Conservation (phyloP, 306 rosid genomes). For the Delonix regia region DNA sequence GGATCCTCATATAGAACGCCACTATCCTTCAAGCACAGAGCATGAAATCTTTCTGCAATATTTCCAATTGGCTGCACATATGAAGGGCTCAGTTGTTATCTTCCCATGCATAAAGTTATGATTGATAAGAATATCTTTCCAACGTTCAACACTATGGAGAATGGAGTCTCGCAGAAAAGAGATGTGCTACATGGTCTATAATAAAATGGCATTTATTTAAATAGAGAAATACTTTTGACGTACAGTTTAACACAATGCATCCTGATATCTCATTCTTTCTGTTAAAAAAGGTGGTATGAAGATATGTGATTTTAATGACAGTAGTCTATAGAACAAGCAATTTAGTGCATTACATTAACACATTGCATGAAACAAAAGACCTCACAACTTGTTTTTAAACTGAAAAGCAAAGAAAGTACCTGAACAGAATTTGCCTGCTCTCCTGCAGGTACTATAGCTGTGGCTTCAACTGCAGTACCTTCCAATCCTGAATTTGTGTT, state of each 20-base stretch:
- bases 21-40: constrained; percentile 95
- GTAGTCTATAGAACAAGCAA: constrained; percentile 27
- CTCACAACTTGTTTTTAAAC: constrained; percentile 7
- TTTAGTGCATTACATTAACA: constrained; percentile 15
- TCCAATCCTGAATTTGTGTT: constrained; percentile 57
- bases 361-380: constrained; percentile 19
- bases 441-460: constrained; percentile 94
- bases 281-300: not conserved
- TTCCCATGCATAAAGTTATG: constrained; percentile 27
- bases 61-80: constrained; percentile 93
- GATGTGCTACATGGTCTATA: constrained; percentile 15
- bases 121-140: constrained; percentile 29
- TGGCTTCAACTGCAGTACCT: constrained; percentile 58
- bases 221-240: constrained; percentile 4
- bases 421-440: constrained; percentile 76
- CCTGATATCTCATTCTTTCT: constrained; percentile 9
- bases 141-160: constrained; percentile 28
- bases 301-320: not conserved
- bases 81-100: constrained; percentile 27
- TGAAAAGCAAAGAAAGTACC: constrained; percentile 49
- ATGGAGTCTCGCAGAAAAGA: constrained; percentile 8
- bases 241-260: constrained; percentile 8
- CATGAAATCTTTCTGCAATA: constrained; percentile 86
- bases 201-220: constrained; percentile 22
- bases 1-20: constrained; percentile 99